Evolutionary conservation across 2,329 filamentous ascomycete genomes (phyloP).

Genomic region (Alternaria ventricosa): DNA sequence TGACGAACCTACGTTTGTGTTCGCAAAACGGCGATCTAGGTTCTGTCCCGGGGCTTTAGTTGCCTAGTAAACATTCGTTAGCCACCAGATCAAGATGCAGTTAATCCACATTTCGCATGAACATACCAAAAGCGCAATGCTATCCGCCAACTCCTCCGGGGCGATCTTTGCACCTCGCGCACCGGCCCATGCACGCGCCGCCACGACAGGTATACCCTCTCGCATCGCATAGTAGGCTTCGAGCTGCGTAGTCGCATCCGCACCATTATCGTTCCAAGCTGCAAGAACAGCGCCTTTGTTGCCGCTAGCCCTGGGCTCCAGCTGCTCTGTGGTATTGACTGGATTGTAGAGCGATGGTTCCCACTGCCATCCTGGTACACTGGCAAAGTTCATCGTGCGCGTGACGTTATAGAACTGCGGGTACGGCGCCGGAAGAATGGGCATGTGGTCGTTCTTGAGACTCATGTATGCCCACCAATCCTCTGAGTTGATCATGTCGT

Average conservation of each 20-base stretch:
- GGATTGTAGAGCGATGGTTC: constrained; percentile 55
- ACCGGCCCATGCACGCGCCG: constrained; percentile 53
- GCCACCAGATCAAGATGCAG: background rate
- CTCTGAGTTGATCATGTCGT: constrained; percentile 55
- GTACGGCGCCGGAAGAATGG: constrained; percentile 55
- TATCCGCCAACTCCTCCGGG: constrained; percentile 30
- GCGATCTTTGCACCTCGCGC: constrained; percentile 44
- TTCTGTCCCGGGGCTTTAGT: constrained; percentile 54
- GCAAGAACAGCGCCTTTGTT: constrained; percentile 49
- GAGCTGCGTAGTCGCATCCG: constrained; percentile 57
- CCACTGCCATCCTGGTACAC: constrained; percentile 54
- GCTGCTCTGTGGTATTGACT: constrained; percentile 51
- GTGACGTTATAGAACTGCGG: constrained; percentile 56
- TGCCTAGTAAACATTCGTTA: constrained; percentile 17
- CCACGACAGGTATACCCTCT: constrained; percentile 54
- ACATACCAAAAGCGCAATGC: constrained; percentile 47
- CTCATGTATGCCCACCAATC: constrained; percentile 64
- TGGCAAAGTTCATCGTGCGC: constrained; percentile 56
- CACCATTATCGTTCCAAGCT: constrained; percentile 59
- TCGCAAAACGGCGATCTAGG: constrained; percentile 47
- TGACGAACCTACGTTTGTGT: constrained; percentile 5
- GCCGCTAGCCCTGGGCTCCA: constrained; percentile 36
- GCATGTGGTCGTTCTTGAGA: constrained; percentile 60
- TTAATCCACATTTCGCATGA: too few relatives aligned
- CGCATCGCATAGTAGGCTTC: constrained; percentile 58